Conservation (phyloP, 129 eudicot species). For the Pulicaria dysenterica region DNA sequence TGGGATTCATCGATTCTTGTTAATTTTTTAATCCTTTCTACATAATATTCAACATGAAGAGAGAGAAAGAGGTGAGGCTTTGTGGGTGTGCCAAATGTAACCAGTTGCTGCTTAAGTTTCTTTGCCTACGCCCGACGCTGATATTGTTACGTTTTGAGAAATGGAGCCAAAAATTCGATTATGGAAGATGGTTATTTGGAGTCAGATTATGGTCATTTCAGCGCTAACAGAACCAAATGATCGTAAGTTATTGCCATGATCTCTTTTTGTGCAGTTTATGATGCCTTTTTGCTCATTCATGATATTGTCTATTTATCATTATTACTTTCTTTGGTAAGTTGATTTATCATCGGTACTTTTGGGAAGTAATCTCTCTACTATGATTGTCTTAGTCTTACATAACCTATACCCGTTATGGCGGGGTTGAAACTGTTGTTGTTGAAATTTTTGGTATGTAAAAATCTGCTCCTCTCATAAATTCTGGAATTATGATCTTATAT, state of each 20-base stretch:
- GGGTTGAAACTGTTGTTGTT: too few relatives aligned
- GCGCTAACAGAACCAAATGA: slow-evolving; percentile 54
- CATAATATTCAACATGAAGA: slow-evolving; percentile 19
- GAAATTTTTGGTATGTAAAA: too few relatives aligned
- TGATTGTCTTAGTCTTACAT: too few relatives aligned
- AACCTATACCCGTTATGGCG: too few relatives aligned
- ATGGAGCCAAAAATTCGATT: slow-evolving; percentile 49
- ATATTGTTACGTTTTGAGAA: slow-evolving; percentile 22
- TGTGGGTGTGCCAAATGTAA: slow-evolving; percentile 29
- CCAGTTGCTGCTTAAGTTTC: slow-evolving; percentile 15
- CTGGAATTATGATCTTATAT: too few relatives aligned
- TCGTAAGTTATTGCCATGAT: slow-evolving; percentile 49
- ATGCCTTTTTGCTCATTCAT: too few relatives aligned
- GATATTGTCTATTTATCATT: too few relatives aligned
- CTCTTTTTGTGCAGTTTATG: background rate
- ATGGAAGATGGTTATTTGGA: slow-evolving; percentile 42
- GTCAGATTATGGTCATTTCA: slow-evolving; percentile 39
- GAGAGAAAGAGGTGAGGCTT: slow-evolving; percentile 15
- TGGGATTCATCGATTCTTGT: slow-evolving; percentile 11
- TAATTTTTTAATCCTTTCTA: slow-evolving; percentile 3
- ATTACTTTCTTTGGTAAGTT: too few relatives aligned
- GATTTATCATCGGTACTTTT: too few relatives aligned
- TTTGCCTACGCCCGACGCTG: background rate
- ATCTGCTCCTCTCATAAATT: too few relatives aligned
- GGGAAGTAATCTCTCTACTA: too few relatives aligned